Percentiles rank a stretch among this genome's conserved stretches.
Evolutionary conservation across 306 rosid species (phyloP).

Genomic region (Pyrus betulifolia): DNA sequence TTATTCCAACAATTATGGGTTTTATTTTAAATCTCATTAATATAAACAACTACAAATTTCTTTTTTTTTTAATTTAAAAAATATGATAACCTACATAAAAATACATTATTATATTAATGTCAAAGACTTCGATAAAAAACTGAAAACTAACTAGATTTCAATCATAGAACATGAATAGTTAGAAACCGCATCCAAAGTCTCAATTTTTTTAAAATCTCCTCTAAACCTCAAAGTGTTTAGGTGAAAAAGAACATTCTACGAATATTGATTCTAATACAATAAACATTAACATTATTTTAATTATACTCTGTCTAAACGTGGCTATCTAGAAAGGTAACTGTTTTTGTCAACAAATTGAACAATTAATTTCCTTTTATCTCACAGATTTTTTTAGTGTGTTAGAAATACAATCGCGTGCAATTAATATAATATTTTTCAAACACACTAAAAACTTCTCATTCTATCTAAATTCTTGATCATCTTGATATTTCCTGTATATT

Average conservation of each 20-base stretch:
- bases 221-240: neutral
- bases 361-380: neutral
- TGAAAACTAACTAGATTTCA: no score
- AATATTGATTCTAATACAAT: neutral
- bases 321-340: neutral
- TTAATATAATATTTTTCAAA: no score
- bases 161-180: no score
- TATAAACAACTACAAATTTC: no score
- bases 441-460: no score
- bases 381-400: no score
- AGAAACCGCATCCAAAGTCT: no score
- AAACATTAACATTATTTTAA: neutral
- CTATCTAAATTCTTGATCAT: conserved; percentile 5
- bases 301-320: neutral
- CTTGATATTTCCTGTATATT: neutral
- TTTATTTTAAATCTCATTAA: neutral
- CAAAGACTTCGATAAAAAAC: no score
- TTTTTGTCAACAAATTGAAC: neutral
- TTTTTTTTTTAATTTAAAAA: no score
- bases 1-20: neutral
- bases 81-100: no score
- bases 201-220: neutral
- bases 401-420: no score
- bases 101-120: no score
- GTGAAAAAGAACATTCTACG: neutral